Base-by-base conservation (phyloP, 495 filamentous ascomycete genomes). In the Hyaloscypha bicolor region DNA sequence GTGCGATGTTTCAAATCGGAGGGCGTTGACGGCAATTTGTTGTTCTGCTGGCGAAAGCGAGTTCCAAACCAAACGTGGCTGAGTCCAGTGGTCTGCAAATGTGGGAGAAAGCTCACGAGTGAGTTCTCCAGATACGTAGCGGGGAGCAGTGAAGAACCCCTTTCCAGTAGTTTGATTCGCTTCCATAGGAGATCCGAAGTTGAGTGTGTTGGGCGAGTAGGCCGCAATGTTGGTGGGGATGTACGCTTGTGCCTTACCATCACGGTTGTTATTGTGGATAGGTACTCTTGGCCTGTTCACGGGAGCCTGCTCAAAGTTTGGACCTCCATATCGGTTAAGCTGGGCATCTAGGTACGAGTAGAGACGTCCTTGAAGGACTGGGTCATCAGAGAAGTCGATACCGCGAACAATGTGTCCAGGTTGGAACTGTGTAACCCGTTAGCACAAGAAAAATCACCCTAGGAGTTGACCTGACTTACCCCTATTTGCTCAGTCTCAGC, bases 281-380 rank as follows among this genome's bases (percentile, higher is more conserved):
- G 83, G 80, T 11, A 79, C 72, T 9, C 76, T 76, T 12, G 91
- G 91, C 16, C 85, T 83, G 80, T 93, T 93, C 77, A 92, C 88
- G 11, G 90, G 90, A 8, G 91, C 75, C 74, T 92, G 88, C 75
- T 91, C 88, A 70, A 91, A 92, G 81, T 93, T 93, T 69, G 89
- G 87, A 19, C 87, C 88, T 35, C 86, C 84, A 72, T 91, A 79
- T 4, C 90, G 87, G 79, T 92, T 91, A 12, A 91, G 71, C 71
- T 91, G 88, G 3, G 90, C 91, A 79, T 92, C 90, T 4, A 91
- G 82, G 77, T 93, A 93, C 60, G 87, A 89, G 78, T 88, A 92
- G 53, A 92, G 76, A 61, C 90, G 89, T 52, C 88, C 90, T 70
- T 91, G 88, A 21, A 93, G 86, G 45, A 92, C 79, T 16, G 89